phyloP scores from a whole-genome alignment of 2,329 filamentous ascomycete species.

The Chaetomiaceae sp. region DNA sequence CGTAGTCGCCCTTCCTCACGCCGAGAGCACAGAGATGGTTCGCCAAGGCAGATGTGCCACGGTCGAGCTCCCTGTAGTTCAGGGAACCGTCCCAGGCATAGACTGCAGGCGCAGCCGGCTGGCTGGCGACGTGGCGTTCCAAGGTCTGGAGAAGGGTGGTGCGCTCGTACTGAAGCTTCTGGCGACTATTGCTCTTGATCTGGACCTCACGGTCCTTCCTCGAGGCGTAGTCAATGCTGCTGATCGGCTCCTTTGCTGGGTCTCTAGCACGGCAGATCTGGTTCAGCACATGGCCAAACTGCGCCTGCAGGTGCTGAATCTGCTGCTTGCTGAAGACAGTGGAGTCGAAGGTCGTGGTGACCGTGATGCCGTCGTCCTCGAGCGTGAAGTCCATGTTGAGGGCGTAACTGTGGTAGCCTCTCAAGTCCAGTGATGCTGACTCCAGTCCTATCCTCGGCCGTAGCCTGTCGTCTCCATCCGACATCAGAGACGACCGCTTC shows the following conservation, averaged over 20 bases:
- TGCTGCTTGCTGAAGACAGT: not conserved
- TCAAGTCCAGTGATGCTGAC: not conserved
- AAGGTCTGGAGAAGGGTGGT: conserved; percentile 5
- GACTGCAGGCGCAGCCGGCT: conserved; percentile 4
- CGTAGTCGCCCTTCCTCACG: conserved; percentile 4
- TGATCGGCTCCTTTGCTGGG: not conserved
- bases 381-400: conserved; percentile 12
- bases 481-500: not conserved
- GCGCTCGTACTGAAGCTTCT: not conserved
- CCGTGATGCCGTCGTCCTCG: conserved; percentile 3
- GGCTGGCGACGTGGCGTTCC: not conserved
- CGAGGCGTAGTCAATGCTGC: conserved; percentile 3
- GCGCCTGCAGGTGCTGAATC: conserved; percentile 4
- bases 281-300: conserved; percentile 11
- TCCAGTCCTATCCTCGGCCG: not conserved
- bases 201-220: conserved; percentile 11
- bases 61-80: conserved; percentile 7
- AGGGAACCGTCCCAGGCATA: conserved; percentile 13
- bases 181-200: conserved; percentile 8
- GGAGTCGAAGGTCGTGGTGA: conserved; percentile 12
- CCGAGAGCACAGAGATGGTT: conserved; percentile 6
- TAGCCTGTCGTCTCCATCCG: not conserved
- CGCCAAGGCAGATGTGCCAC: not conserved
- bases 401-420: conserved; percentile 12
- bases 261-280: conserved; percentile 8